These are phyloP conservation scores for Fusarium albosuccineum DNA, from an alignment of 2,329 filamentous ascomycete genomes.

Conservation along the genomic window DNA sequence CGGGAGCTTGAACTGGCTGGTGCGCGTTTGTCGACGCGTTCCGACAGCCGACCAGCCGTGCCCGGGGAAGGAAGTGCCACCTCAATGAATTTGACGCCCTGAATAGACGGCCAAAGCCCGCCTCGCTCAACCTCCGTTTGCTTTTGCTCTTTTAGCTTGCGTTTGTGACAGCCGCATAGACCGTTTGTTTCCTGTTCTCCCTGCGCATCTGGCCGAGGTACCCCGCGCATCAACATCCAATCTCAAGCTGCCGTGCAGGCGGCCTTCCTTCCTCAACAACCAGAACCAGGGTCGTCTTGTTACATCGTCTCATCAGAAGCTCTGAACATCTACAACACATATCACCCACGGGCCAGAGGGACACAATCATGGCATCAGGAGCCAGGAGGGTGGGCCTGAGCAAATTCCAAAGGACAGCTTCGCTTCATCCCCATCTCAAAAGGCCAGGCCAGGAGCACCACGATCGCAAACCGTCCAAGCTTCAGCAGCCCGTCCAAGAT, in stretches of 20 bases:
- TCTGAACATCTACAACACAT: neutral
- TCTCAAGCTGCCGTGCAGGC: neutral
- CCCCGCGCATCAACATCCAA: neutral
- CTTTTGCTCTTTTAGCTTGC: neutral
- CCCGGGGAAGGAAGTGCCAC: neutral
- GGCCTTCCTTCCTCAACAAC: neutral
- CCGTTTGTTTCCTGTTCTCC: neutral
- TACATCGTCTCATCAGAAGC: neutral
- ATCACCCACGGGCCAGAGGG: neutral
- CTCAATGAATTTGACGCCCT: neutral
- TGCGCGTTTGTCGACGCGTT: constrained; percentile 38
- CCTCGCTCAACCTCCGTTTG: neutral
- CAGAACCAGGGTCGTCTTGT: neutral
- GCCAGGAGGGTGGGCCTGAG: constrained; percentile 42
- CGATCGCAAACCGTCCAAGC: constrained; percentile 11
- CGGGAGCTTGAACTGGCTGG: constrained; percentile 19
- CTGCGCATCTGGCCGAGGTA: neutral
- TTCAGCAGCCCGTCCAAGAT: constrained; percentile 29
- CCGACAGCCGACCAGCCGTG: constrained; percentile 3
- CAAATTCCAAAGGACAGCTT: constrained; percentile 14
- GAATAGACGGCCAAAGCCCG: constrained; percentile 11
- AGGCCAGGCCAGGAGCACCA: neutral
- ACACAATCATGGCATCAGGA: constrained; percentile 8
- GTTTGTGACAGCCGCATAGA: constrained; percentile 8
- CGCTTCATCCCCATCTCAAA: constrained; percentile 31